These are phyloP conservation scores for Drosera spatulata DNA, from an alignment of 179 eudicot species.

Conservation along the genomic window DNA sequence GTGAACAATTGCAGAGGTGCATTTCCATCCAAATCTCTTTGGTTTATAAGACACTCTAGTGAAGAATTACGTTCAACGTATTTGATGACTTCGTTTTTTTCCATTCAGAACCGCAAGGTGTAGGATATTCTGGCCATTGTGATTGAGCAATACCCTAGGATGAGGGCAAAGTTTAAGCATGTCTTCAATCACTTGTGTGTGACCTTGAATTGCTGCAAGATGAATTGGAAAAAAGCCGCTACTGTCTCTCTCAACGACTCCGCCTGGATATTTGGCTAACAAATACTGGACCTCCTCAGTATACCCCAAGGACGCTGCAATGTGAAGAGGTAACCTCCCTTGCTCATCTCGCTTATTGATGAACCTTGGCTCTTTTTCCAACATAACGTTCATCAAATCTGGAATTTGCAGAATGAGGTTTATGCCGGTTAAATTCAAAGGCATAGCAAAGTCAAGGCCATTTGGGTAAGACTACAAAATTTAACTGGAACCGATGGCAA, in stretches of 20 bases:
- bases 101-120: slow-evolving; percentile 12
- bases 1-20: slow-evolving; percentile 1
- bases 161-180: slow-evolving; percentile 8
- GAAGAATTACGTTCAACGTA: slow-evolving; percentile 5
- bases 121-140: slow-evolving; percentile 7
- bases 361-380: background rate
- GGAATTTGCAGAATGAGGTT: background rate
- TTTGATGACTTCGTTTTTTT: slow-evolving; percentile 3
- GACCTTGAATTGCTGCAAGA: slow-evolving; percentile 10
- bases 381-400: slow-evolving; percentile 1
- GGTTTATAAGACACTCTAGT: slow-evolving; percentile 7
- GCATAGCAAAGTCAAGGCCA: background rate
- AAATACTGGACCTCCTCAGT: background rate
- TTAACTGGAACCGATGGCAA: background rate
- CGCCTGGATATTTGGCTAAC: background rate
- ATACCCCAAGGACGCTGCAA: slow-evolving; percentile 7
- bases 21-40: no score
- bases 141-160: slow-evolving; percentile 5
- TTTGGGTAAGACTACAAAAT: background rate
- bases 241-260: background rate
- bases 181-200: background rate
- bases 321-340: slow-evolving; percentile 5
- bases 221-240: background rate
- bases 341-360: slow-evolving; percentile 3
- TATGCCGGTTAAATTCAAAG: background rate